Conservation (phyloP, 305 asterid genomes). For the Fraxinus dipetala region DNA sequence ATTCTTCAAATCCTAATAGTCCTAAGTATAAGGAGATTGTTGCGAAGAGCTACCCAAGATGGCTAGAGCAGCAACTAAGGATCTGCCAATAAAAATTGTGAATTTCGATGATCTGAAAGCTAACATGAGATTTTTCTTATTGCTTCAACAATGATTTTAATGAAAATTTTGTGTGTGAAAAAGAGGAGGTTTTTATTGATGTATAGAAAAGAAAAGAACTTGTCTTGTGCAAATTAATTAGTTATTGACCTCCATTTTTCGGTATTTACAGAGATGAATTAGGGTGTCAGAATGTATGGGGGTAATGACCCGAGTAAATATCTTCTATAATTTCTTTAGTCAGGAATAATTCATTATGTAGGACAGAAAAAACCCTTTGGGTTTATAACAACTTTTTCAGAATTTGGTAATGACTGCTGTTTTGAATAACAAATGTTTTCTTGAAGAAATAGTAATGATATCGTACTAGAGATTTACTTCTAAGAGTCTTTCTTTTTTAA, state of each 20-base stretch:
- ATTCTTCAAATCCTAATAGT: background rate
- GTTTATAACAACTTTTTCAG: background rate
- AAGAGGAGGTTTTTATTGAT: background rate
- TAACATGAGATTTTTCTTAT: background rate
- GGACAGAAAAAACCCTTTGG: background rate
- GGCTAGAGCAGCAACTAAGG: background rate
- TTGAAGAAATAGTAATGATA: background rate
- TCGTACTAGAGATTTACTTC: background rate
- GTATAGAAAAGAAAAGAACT: background rate
- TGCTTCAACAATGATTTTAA: background rate
- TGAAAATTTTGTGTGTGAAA: background rate
- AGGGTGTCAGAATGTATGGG: background rate
- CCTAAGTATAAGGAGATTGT: background rate
- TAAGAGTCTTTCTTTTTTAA: background rate
- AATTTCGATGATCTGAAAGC: background rate
- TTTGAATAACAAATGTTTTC: background rate
- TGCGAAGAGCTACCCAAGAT: background rate
- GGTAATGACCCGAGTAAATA: background rate
- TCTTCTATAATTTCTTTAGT: background rate
- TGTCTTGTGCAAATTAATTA: background rate
- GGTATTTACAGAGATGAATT: background rate
- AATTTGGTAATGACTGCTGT: background rate
- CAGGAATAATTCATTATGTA: background rate
- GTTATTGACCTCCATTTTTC: background rate
- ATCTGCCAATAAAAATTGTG: background rate